Conservation (phyloP, 306 rosid species). For the Senna siamea region DNA sequence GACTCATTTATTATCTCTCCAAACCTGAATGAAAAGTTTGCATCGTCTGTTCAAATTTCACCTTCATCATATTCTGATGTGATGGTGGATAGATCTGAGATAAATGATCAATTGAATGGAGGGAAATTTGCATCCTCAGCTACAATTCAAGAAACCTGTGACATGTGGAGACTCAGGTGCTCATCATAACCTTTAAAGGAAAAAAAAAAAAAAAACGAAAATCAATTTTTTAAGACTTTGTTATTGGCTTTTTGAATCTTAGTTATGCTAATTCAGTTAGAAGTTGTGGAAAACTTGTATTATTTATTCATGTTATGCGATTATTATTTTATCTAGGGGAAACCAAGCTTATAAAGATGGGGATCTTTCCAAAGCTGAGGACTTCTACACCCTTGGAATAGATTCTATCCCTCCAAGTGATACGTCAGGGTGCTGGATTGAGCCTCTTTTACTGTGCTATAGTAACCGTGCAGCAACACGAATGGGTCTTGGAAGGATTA, state of each 20-base stretch:
- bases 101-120: conserved; percentile 45
- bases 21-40: conserved; percentile 49
- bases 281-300: conserved; percentile 30
- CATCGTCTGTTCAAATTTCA: conserved; percentile 53
- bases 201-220: neutral
- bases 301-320: conserved; percentile 27
- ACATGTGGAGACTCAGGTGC: conserved; percentile 86
- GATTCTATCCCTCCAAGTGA: conserved; percentile 68
- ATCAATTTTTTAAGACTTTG: conserved; percentile 2
- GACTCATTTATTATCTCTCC: conserved; percentile 53
- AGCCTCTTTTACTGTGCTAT: conserved; percentile 80
- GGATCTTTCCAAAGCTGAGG: conserved; percentile 84
- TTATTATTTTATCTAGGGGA: conserved; percentile 63
- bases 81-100: conserved; percentile 45
- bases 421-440: conserved; percentile 56
- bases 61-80: conserved; percentile 45
- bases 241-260: conserved; percentile 24
- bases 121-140: conserved; percentile 42
- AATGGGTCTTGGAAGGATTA: conserved; percentile 75
- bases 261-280: conserved; percentile 22
- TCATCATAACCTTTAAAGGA: conserved; percentile 15
- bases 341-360: conserved; percentile 73
- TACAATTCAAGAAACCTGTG: conserved; percentile 64
- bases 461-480: conserved; percentile 91
- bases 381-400: conserved; percentile 78